These are phyloP conservation scores for Monilinia fructigena DNA, from an alignment of 2,329 filamentous ascomycete genomes.

Conservation along the genomic window DNA sequence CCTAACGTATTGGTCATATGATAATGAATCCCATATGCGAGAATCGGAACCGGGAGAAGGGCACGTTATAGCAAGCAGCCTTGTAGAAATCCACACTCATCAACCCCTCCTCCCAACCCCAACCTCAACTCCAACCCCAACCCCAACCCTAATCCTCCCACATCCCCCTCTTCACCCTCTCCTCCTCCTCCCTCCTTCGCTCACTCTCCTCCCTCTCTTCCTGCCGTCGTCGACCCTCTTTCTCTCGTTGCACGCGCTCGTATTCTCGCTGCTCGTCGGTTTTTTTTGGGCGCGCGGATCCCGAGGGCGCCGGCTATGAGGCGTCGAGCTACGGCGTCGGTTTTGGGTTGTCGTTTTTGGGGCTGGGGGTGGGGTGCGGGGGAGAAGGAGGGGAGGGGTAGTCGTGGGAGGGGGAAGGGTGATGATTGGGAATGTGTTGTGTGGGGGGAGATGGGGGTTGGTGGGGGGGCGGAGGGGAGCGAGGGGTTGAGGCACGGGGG, in stretches of 20 bases:
- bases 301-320: no score
- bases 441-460: slow-evolving; percentile 6
- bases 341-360: slow-evolving; percentile 72
- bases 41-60: no score
- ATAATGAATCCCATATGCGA: no score
- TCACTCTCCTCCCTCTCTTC: slow-evolving; percentile 65
- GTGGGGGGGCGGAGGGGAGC: slow-evolving; percentile 26
- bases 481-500: slow-evolving; percentile 26
- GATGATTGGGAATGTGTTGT: background rate
- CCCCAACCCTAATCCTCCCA: slow-evolving; percentile 66
- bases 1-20: no score
- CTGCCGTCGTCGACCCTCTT: background rate
- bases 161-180: slow-evolving; percentile 76
- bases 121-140: background rate
- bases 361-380: background rate
- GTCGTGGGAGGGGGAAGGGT: slow-evolving; percentile 2
- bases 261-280: no score
- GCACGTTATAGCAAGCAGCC: no score
- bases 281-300: no score
- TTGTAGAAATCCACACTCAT: no score
- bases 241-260: no score
- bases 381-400: background rate
- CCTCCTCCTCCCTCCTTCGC: slow-evolving; percentile 60
- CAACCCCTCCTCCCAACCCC: no score
- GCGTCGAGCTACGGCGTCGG: slow-evolving; percentile 57